Evolutionary conservation across 352 stramenopile genomes (phyloP), one percentile per base, ranked within the genome.

Genomic region (Globisporangium spiculum): DNA sequence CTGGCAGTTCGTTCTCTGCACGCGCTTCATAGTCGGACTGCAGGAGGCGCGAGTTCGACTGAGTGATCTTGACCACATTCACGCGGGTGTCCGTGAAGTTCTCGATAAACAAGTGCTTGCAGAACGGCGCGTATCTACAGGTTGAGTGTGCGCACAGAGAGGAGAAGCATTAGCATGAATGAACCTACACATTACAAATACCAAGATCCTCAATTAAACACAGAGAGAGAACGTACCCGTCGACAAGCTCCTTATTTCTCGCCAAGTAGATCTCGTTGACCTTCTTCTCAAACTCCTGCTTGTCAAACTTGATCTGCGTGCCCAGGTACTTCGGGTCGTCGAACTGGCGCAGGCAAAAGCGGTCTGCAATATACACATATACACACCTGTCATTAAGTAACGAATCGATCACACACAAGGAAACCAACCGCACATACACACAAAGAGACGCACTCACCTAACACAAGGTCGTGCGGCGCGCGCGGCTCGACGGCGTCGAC

Each of bases 21-120:
- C 97, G 83, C 16, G 96, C 93, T 67, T 98, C 91, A 77, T 99
- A 99, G 66, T 91, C 90, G 32, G 91, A 96, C 63, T 91, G 84
- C 55, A 99, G 78, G 64, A 98, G 86, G 46, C 89, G 80, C 75
- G 94, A 83, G 76, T 99, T 99, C 48, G 97, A 92, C 59, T 89
- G 74, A n/a, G 91, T 99, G 70, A 99, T 98, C 0, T 85, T 75
- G 65, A 98, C 80, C 61, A 81, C 95, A 34, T 93, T 96, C 75
- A 96, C 91, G 58, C 86, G 84, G 57, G 89, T 88, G 48, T 92
- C 88, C 26, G 86, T 93, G 71, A 98, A 97, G 81, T 99, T 99
- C 22, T 93, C 81, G 36, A 99, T 76, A 74, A 99, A 99, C 36
- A 99, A 63, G 80, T 99, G 97, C 86, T 99, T 99, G 84, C 97